phyloP scores from a whole-genome alignment of 2,329 filamentous ascomycete genomes.

The Orbilia oligospora region DNA sequence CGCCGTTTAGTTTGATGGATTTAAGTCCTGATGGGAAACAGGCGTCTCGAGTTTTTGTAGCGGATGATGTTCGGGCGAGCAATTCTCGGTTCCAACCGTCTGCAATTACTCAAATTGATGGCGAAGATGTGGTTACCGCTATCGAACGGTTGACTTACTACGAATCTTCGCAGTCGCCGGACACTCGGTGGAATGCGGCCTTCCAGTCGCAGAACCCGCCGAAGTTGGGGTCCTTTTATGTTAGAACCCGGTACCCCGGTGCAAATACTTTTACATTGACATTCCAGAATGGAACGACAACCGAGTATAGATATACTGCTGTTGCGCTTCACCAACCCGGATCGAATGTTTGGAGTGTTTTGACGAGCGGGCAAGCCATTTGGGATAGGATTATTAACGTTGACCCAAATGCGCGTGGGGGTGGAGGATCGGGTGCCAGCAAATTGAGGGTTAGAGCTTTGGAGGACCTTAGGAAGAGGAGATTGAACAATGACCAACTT shows the following conservation, averaged over 20 bases:
- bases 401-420: not conserved
- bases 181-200: slow-evolving; percentile 48
- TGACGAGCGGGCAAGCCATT: slow-evolving; percentile 30
- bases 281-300: slow-evolving; percentile 50
- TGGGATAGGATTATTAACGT: slow-evolving; percentile 51
- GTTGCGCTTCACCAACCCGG: slow-evolving; percentile 22
- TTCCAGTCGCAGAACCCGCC: slow-evolving; percentile 57
- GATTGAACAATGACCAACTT: slow-evolving; percentile 17
- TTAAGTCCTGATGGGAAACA: slow-evolving; percentile 50
- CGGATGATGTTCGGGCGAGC: slow-evolving; percentile 5
- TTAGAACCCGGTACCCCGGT: slow-evolving; percentile 42
- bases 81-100: slow-evolving; percentile 5
- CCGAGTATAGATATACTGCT: slow-evolving; percentile 37
- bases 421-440: not conserved
- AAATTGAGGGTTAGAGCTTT: slow-evolving; percentile 29
- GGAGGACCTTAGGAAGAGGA: slow-evolving; percentile 29
- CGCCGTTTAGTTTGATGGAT: slow-evolving; percentile 43
- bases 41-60: slow-evolving; percentile 37
- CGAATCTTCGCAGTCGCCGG: slow-evolving; percentile 49
- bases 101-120: slow-evolving; percentile 56
- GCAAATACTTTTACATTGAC: slow-evolving; percentile 52
- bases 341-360: slow-evolving; percentile 22
- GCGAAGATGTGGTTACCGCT: slow-evolving; percentile 37
- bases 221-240: slow-evolving; percentile 35
- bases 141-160: slow-evolving; percentile 51